phyloP scores from a whole-genome alignment of 2,329 filamentous ascomycete genomes.

The Beauveria sp. region DNA sequence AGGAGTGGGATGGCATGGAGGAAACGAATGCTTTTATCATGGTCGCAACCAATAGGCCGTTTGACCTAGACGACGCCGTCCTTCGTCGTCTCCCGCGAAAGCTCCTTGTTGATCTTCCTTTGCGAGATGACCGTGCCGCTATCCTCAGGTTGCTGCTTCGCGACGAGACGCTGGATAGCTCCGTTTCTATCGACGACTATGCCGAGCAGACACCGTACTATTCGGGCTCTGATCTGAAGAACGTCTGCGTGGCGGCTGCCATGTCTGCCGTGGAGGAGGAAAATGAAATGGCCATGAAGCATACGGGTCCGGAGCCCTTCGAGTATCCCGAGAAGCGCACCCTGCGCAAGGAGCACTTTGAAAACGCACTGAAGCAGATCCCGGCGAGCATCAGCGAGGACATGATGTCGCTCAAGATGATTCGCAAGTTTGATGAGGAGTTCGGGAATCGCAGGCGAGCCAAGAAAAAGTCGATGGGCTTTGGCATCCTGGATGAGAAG shows the following conservation, averaged over 20 bases:
- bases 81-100: slow-evolving; percentile 67
- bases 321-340: slow-evolving; percentile 51
- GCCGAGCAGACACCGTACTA: slow-evolving; percentile 66
- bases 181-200: slow-evolving; percentile 54
- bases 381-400: slow-evolving; percentile 89
- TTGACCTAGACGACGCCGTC: slow-evolving; percentile 86
- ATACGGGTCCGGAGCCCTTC: slow-evolving; percentile 37
- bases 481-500: slow-evolving; percentile 39
- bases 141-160: slow-evolving; percentile 67
- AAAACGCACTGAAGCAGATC: slow-evolving; percentile 79
- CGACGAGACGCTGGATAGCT: slow-evolving; percentile 54
- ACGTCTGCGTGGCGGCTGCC: slow-evolving; percentile 71
- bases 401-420: slow-evolving; percentile 77
- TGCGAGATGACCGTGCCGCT: slow-evolving; percentile 55
- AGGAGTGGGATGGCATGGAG: slow-evolving; percentile 90
- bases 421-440: slow-evolving; percentile 91
- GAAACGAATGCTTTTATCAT: slow-evolving; percentile 88
- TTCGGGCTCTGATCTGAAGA: slow-evolving; percentile 78
- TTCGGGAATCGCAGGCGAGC: slow-evolving; percentile 75
- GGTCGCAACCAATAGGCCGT: slow-evolving; percentile 93
- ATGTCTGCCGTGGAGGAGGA: slow-evolving; percentile 75
- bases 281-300: slow-evolving; percentile 32
- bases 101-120: slow-evolving; percentile 65
- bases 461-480: slow-evolving; percentile 53
- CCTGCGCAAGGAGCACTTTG: slow-evolving; percentile 67